Base-by-base conservation (phyloP, 805 yeast species). In the Grigorovia yakushimaensis region DNA sequence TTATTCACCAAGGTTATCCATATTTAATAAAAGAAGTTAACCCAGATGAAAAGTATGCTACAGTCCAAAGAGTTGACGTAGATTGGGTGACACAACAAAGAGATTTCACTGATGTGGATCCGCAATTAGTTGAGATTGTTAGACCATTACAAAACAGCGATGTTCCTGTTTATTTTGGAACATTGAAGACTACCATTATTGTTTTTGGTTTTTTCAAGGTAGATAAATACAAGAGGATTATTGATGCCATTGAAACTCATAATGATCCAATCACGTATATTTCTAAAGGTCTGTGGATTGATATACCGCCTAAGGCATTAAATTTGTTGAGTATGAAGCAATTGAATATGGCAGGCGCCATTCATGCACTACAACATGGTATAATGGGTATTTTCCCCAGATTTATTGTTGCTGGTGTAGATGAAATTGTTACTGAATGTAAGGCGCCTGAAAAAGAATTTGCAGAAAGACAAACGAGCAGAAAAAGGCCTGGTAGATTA, bases 391-490 rank as follows among this genome's bases (percentile, higher is more conserved):
- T 86, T 49, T 61, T 89, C 23, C 95, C 97, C 0, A 63, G 82
- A 23, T 81, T 78, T 49, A 79, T 88, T 4, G 78, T 80, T 11
- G 80, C 86, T 17, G 85, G 87, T 0, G 74, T 77, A 4, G 84
- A 81, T 53, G 98, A 93, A 55, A 73, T 93, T 13, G 77, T 77
- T 41, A 87, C 98, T 0, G 99, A 93, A 64, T 93, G 99, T 65
- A 93, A 93, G 58, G 97, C 98, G 0, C 97, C 98, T 0, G 95
- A 88, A 54, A 93, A 93, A 57, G 99, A 93, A 60, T 86, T 91
- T 71, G 86, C 96, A 1, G 73, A 74, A 43, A 66, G 88, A 24
- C 84, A 84, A 58, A 75, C 91, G 0, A 64, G 66, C 17, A 69
- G 98, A 39, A 77, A 76, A 48, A 68, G 99, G 39, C 98, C 98